A percentile compares a stretch with the other conserved stretches of the same genome.
Conservation (phyloP, 352 stramenopile genomes). For the Globisporangium radiosum region DNA sequence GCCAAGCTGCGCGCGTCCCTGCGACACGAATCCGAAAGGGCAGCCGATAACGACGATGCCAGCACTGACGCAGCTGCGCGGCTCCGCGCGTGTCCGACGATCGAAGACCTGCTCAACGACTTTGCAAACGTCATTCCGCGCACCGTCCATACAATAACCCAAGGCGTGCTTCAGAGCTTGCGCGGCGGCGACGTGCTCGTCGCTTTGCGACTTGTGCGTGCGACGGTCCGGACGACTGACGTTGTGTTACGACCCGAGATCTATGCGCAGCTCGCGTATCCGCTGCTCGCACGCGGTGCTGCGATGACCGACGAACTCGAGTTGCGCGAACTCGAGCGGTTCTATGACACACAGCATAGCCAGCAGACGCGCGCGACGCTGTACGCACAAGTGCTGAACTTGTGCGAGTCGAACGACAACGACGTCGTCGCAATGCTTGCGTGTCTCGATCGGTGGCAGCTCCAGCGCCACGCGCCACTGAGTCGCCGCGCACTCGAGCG, state of each 20-base stretch:
- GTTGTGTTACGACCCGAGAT: constrained; percentile 45
- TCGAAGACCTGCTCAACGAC: constrained; percentile 42
- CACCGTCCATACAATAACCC: constrained; percentile 39
- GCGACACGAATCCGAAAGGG: not conserved
- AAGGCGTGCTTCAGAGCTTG: constrained; percentile 43
- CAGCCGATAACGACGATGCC: too few relatives aligned
- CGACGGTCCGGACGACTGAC: constrained; percentile 30
- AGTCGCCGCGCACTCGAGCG: constrained; percentile 43
- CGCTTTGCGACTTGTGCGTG: constrained; percentile 40
- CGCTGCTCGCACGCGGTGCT: constrained; percentile 33
- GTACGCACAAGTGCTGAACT: constrained; percentile 57
- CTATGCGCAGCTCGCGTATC: constrained; percentile 59
- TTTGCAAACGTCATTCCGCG: constrained; percentile 52
- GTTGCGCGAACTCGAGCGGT: constrained; percentile 42
- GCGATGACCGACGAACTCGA: constrained; percentile 33
- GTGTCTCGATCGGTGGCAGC: constrained; percentile 55
- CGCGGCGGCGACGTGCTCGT: constrained; percentile 35
- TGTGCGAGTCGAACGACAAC: constrained; percentile 50
- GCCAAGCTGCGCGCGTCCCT: constrained; percentile 34
- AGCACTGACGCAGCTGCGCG: not conserved
- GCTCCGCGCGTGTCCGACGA: constrained; percentile 39
- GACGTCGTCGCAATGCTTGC: constrained; percentile 53
- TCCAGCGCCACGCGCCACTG: constrained; percentile 24
- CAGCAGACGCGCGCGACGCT: constrained; percentile 25
- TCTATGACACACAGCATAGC: constrained; percentile 45